Conservation (phyloP, 106 monocot species). For the Allium fistulosum region DNA sequence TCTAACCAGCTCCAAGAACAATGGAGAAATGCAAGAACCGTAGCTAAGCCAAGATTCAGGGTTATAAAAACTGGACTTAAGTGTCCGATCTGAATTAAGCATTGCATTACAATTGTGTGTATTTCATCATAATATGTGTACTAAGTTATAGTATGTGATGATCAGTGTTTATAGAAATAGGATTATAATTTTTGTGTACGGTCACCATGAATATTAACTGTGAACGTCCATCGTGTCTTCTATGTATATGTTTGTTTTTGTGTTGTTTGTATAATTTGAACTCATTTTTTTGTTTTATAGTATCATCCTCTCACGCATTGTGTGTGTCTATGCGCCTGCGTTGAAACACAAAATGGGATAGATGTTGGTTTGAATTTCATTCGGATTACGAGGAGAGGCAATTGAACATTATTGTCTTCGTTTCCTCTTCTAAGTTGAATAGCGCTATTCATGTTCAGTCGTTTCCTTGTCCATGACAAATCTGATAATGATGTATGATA, state of each 20-base stretch:
- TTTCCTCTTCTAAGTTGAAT: too few species aligned
- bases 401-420: too few species aligned
- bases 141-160: background rate
- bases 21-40: conserved; percentile 63
- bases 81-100: conserved; percentile 10
- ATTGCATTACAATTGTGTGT: background rate
- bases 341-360: too few species aligned
- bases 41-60: conserved; percentile 22
- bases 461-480: too few species aligned
- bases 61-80: background rate
- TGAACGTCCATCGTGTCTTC: too few species aligned
- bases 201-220: conserved; percentile 1
- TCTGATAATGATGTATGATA: too few species aligned
- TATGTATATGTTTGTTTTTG: background rate
- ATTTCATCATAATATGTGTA: background rate
- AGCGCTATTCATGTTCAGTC: too few species aligned
- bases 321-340: too few species aligned
- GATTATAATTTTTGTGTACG: background rate
- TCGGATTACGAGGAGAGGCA: too few species aligned
- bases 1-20: conserved; percentile 45
- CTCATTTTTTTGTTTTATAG: background rate
- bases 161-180: background rate
- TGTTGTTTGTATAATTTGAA: background rate
- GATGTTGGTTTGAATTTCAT: too few species aligned
- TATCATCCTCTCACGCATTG: background rate